Percentiles rank a stretch among this genome's conserved stretches.
These are phyloP conservation scores for Saccharum officinarum DNA, from an alignment of 176 grass and related monocot species.

Conservation along the genomic window DNA sequence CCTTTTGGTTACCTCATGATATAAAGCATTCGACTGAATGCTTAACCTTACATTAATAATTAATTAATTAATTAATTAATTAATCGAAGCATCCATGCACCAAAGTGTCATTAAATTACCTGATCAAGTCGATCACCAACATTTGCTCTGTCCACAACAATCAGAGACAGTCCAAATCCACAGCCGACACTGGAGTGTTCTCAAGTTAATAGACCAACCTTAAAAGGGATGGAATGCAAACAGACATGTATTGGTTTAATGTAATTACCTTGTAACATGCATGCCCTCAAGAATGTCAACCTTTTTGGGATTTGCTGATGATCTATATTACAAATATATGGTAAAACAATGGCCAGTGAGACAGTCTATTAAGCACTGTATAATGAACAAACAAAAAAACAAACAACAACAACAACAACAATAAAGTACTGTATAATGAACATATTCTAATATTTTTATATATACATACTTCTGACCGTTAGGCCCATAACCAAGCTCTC, in stretches of 20 bases:
- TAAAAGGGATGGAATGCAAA: not conserved
- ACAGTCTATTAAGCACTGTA: not conserved
- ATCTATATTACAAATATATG: slow-evolving; percentile 52
- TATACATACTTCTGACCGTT: slow-evolving; percentile 81
- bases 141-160: slow-evolving; percentile 85
- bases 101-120: slow-evolving; percentile 44
- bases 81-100: slow-evolving; percentile 13
- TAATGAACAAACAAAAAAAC: not conserved
- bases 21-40: no score
- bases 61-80: not conserved
- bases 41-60: no score
- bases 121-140: slow-evolving; percentile 65
- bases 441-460: slow-evolving; percentile 7
- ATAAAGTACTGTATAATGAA: not conserved
- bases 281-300: slow-evolving; percentile 91
- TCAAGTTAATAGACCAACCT: slow-evolving; percentile 31
- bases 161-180: slow-evolving; percentile 70
- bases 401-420: no score
- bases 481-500: slow-evolving; percentile 95
- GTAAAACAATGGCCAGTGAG: not conserved
- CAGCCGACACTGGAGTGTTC: slow-evolving; percentile 76
- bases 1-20: no score
- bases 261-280: slow-evolving; percentile 71
- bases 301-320: slow-evolving; percentile 99
- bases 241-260: slow-evolving; percentile 4